Base-by-base conservation (phyloP, 83 land plant species). In the Diphasiastrum complanatum region DNA sequence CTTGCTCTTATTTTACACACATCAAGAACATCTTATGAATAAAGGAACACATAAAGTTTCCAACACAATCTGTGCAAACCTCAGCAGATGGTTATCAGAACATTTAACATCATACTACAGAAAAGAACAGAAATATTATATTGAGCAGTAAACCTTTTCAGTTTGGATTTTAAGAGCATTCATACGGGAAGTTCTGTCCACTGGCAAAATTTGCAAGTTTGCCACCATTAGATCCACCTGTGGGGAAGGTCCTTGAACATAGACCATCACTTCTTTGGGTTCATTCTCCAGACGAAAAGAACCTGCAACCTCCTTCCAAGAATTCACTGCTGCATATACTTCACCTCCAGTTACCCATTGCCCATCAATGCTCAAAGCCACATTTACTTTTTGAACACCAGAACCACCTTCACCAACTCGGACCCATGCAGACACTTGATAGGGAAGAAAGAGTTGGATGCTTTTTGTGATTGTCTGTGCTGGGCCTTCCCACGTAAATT, bases 371-470 rank as follows among this genome's bases (percentile, higher is more conserved):
- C 89, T 64, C 11, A 93, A 60, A 27, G 86, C 91, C 28, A 93
- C 86, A 72, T 80, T 83, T 12, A 93, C 81, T 59, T 81, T 89
- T 43, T 88, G 91, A 36, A 82, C 73, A 14, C 83, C 79, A 41
- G 51, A 65, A 38, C 75, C 65, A 25, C 74, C 74, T 47, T 74
- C 28, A 37, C 84, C 76, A 20, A 88, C 71, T 4, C 82, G 79
- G 46, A 93, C 98, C 98, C 98, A 93, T 11, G 91, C 87, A 31
- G 88, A 78, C 12, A 93, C 96, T 80, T 93, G 98, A 63, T 93
- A 93, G 16, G 96, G 83, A 56, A 83, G 30, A 54, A 66, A 80
- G 30, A 80, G 68, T 54, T 81, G 76, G 38, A 93, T 1, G 45
- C 70, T 85, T 26, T 81, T 91, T 12, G 91, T 85, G 31, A 93